These are phyloP conservation scores for Microdochium paspali DNA, from an alignment of 2,329 filamentous ascomycete species.

Conservation along the genomic window DNA sequence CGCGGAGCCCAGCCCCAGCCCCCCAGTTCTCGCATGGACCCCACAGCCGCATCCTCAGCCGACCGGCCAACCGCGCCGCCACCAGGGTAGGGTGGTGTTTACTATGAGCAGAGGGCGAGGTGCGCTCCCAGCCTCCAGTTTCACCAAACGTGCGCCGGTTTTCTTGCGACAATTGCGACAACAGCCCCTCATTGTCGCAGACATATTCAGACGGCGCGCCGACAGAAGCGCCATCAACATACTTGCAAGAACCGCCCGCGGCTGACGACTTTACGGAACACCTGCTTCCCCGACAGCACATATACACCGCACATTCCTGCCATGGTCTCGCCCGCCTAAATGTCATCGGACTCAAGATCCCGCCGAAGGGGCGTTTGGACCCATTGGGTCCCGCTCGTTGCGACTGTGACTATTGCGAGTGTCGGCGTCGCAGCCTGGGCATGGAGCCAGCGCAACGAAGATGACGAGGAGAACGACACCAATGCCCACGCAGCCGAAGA, in stretches of 20 bases:
- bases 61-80: neutral
- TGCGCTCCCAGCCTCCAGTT: neutral
- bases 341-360: conserved; percentile 52
- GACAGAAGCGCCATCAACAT: neutral
- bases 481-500: conserved; percentile 38
- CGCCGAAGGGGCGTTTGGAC: conserved; percentile 54
- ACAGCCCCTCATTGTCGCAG: neutral
- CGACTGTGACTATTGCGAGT: conserved; percentile 82
- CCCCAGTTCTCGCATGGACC: too few species aligned
- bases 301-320: conserved; percentile 10
- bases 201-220: neutral
- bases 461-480: conserved; percentile 51
- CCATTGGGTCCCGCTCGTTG: conserved; percentile 81
- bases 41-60: neutral
- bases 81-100: neutral
- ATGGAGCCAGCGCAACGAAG: conserved; percentile 79
- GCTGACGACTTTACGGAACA: neutral
- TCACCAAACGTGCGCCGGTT: neutral
- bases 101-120: neutral
- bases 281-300: neutral
- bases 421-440: conserved; percentile 84
- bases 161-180: neutral
- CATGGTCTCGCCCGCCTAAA: conserved; percentile 32
- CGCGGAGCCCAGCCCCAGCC: neutral
- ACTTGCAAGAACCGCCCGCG: neutral